Evolutionary conservation across 208 protist genomes (phyloP).

Genomic region (Entamoeba histolytica): DNA sequence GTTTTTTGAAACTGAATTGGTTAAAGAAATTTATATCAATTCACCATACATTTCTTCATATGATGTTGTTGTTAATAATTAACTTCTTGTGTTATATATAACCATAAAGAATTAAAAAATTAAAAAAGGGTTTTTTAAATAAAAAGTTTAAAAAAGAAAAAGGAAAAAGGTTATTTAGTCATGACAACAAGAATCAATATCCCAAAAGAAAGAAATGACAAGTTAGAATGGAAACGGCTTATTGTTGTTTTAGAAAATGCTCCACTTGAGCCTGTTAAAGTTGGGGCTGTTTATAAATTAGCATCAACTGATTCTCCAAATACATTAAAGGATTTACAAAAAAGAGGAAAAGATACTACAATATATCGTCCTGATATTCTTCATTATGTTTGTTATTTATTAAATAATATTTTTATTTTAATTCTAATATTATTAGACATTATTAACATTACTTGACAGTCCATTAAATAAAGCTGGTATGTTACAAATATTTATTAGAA

Average conservation of each 20-base stretch:
- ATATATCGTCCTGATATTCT: not conserved
- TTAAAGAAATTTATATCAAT: too few relatives aligned
- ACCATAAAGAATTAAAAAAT: not conserved
- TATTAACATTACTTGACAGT: constrained; percentile 76
- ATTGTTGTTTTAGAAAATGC: not conserved
- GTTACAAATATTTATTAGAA: constrained; percentile 67
- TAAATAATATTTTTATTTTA: too few relatives aligned
- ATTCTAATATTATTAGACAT: not conserved
- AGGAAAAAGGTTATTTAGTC: not conserved
- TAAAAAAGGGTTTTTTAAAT: not conserved
- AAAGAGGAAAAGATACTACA: not conserved
- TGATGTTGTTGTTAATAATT: too few relatives aligned
- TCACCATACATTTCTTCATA: too few relatives aligned
- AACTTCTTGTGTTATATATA: too few relatives aligned
- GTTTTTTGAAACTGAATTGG: too few relatives aligned
- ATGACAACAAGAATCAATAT: not conserved
- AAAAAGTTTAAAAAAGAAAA: not conserved
- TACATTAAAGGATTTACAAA: not conserved
- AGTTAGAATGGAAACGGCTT: not conserved
- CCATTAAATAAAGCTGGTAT: constrained; percentile 85
- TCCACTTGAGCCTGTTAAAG: not conserved
- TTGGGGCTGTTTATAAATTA: not conserved
- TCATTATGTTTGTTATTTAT: not conserved
- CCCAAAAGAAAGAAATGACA: not conserved
- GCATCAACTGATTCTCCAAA: not conserved